Evolutionary conservation across 2,329 filamentous ascomycete genomes (phyloP).

Genomic region (Trichoderma sp.): DNA sequence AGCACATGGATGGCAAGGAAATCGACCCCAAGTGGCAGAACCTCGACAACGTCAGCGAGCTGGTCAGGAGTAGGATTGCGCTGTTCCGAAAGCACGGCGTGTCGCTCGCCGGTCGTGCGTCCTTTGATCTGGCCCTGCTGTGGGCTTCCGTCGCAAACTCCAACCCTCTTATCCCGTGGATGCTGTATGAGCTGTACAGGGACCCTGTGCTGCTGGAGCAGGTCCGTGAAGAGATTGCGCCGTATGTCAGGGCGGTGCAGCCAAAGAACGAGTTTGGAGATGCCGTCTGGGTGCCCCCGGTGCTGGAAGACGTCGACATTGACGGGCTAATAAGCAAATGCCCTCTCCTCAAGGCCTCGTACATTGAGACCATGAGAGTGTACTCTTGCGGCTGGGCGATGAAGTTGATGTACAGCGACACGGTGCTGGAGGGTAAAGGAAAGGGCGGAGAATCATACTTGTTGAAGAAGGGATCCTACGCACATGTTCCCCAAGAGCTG

Average conservation of each 20-base stretch:
- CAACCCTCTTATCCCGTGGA: conserved; percentile 45
- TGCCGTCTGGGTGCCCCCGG: conserved; percentile 42
- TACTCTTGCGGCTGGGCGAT: conserved; percentile 43
- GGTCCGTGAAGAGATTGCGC: conserved; percentile 45
- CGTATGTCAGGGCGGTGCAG: conserved; percentile 39
- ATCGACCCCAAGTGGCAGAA: conserved; percentile 43
- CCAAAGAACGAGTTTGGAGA: conserved; percentile 43
- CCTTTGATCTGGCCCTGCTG: conserved; percentile 41
- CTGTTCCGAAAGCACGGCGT: conserved; percentile 39
- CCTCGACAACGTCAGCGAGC: conserved; percentile 41
- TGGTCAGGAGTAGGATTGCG: conserved; percentile 39
- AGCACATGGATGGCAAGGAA: conserved; percentile 39
- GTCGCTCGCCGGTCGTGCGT: conserved; percentile 39
- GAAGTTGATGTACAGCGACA: conserved; percentile 40
- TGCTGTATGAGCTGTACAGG: conserved; percentile 46
- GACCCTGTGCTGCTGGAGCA: conserved; percentile 44
- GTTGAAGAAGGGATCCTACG: conserved; percentile 42
- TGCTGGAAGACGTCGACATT: conserved; percentile 42
- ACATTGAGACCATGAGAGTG: conserved; percentile 46
- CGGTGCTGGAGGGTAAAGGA: conserved; percentile 36
- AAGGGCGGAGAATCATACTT: conserved; percentile 33
- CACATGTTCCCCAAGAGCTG: conserved; percentile 41
- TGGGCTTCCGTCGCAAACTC: conserved; percentile 47
- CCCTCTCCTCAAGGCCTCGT: conserved; percentile 45
- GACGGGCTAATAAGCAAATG: conserved; percentile 43